A percentile compares a stretch with the other conserved stretches of the same genome.
These are phyloP conservation scores for Colletotrichum sp. DNA, from an alignment of 2,329 filamentous ascomycete genomes.

Conservation along the genomic window DNA sequence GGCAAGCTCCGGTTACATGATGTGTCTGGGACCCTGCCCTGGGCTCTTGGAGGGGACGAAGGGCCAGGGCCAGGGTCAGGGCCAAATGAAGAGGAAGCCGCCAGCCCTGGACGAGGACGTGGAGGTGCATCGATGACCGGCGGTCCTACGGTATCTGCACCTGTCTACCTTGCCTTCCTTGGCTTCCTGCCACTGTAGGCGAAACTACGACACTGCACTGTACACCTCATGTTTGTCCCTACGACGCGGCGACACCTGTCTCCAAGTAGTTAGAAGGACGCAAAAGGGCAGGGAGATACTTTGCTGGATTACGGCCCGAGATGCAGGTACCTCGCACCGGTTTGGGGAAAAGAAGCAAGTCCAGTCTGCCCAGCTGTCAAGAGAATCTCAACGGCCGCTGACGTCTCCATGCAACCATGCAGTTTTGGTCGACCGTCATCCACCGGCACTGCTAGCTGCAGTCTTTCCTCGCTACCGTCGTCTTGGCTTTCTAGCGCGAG, in stretches of 20 bases:
- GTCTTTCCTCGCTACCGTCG: neutral
- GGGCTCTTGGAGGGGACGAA: neutral
- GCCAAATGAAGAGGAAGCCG: neutral
- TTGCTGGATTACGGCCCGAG: neutral
- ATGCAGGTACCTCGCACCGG: neutral
- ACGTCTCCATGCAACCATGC: neutral
- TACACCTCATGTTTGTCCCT: neutral
- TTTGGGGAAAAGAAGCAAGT: neutral
- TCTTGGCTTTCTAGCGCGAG: neutral
- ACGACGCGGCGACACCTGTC: neutral
- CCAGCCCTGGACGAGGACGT: neutral
- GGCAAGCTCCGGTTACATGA: neutral
- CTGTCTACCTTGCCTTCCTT: neutral
- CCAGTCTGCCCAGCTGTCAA: neutral
- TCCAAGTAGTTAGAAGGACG: neutral
- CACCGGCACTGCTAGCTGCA: neutral
- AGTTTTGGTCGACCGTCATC: neutral
- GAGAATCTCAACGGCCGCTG: neutral
- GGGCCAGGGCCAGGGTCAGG: neutral
- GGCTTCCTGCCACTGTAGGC: neutral
- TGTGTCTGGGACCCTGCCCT: neutral
- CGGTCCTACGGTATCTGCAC: neutral
- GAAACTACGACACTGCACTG: neutral
- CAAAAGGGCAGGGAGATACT: neutral
- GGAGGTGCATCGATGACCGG: neutral